Percentiles rank a stretch among this genome's conserved stretches.
These are phyloP conservation scores for Boeremia lycopersici DNA, from an alignment of 2,329 filamentous ascomycete species.

Conservation along the genomic window DNA sequence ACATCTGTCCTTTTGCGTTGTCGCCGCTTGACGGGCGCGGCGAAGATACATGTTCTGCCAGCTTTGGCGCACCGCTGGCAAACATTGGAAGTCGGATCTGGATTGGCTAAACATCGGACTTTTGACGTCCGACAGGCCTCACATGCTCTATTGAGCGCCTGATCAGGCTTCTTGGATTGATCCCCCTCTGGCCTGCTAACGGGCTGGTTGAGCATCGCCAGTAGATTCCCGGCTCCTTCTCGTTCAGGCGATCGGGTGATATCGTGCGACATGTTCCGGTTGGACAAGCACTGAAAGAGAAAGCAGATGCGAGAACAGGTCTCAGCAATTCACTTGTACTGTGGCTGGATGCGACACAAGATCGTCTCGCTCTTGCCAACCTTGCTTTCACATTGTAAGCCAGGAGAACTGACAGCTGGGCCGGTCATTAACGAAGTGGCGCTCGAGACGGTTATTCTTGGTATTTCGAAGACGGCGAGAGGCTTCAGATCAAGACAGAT, in stretches of 20 bases:
- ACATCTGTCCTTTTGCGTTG: slow-evolving; percentile 47
- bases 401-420: neutral
- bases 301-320: neutral
- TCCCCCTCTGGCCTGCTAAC: slow-evolving; percentile 22
- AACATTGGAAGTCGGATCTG: slow-evolving; percentile 32
- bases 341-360: slow-evolving; percentile 3
- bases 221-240: slow-evolving; percentile 14
- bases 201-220: slow-evolving; percentile 22
- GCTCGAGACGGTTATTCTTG: neutral
- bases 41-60: slow-evolving; percentile 41
- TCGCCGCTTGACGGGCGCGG: slow-evolving; percentile 43
- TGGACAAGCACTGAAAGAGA: neutral
- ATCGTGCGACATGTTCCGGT: slow-evolving; percentile 17
- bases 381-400: slow-evolving; percentile 6
- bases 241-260: slow-evolving; percentile 11
- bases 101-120: slow-evolving; percentile 41
- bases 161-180: slow-evolving; percentile 32
- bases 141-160: slow-evolving; percentile 44
- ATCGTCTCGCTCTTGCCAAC: slow-evolving; percentile 2
- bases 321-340: neutral
- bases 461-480: neutral
- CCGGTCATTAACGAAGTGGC: neutral
- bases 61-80: slow-evolving; percentile 47
- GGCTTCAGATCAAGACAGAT: neutral
- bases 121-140: slow-evolving; percentile 46